Evolutionary conservation across 2,329 filamentous ascomycete species (phyloP), one percentile per base, ranked within the genome.

Genomic region (Setomelanomma holmii): DNA sequence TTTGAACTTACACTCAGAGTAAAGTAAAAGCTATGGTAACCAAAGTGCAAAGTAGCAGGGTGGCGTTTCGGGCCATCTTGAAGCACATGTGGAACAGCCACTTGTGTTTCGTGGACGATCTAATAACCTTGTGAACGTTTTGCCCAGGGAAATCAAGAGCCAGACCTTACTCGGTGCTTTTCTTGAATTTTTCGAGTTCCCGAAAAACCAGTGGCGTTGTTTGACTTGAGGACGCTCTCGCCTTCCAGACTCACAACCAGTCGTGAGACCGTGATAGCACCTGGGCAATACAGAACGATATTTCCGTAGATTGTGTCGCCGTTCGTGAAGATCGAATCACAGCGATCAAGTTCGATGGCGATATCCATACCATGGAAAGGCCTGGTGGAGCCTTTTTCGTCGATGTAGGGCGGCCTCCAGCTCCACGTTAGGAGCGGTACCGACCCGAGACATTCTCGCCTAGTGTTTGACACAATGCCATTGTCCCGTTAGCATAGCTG

Each of bases 291-390:
- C 8, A 60, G 24, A 10, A 50, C 24, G n/a, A 55, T 24, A 2
- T 41, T 46, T 4, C 57, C 57, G 11, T 22, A 35, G 4, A 60
- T 16, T 4, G 30, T 35, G 12, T 54, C 49, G 2, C 57, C 57
- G 36, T 57, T 56, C 14, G 48, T 49, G 20, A 44, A 56, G 4
- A 19, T 52, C 14, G 21, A 21, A 4, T 38, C 23, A 1, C 19
- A 19, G 10, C 52, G 22, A 34, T 56, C 41, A n/a, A 60, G 36
- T 6, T 50, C 24, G 2, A 60, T 48, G 3, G 42, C 45, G 7
- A 60, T 43, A 19, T 58, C 44, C 55, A 60, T 60, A 45, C 17
- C 30, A 39, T 36, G 34, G 20, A 14, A 22, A 27, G 16, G n/a
- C n/a, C n/a, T n/a, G n/a, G n/a, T n/a, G n/a, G n/a, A n/a, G n/a